These are phyloP conservation scores for Rhizopogon salebrosus DNA, from an alignment of 768 basidiomycete genomes.

Conservation along the genomic window DNA sequence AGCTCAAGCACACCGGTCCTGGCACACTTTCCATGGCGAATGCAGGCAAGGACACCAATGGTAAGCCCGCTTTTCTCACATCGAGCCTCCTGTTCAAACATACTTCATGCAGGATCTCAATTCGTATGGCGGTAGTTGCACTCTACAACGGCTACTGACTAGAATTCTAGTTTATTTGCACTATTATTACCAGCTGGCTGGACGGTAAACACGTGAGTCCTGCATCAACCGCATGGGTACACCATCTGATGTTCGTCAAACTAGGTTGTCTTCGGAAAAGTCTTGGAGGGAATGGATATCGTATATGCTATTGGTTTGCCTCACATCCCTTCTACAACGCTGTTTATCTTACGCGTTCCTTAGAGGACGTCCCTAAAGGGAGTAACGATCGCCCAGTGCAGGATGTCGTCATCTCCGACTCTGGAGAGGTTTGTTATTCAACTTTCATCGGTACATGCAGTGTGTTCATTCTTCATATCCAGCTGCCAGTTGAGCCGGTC, in stretches of 20 bases:
- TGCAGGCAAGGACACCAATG: slow-evolving; percentile 89
- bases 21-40: slow-evolving; percentile 95
- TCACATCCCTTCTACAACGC: neutral
- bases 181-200: slow-evolving; percentile 81
- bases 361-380: slow-evolving; percentile 75
- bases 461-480: slow-evolving; percentile 2
- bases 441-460: slow-evolving; percentile 10
- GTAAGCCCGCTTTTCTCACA: slow-evolving; percentile 31
- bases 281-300: slow-evolving; percentile 90
- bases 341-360: slow-evolving; percentile 9
- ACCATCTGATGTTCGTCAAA: slow-evolving; percentile 8
- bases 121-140: slow-evolving; percentile 48
- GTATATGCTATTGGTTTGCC: slow-evolving; percentile 65
- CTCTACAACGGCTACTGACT: neutral
- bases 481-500: slow-evolving; percentile 51
- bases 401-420: slow-evolving; percentile 76
- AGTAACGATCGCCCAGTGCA: slow-evolving; percentile 65
- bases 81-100: slow-evolving; percentile 1
- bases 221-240: neutral
- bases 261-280: slow-evolving; percentile 89
- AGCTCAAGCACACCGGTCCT: slow-evolving; percentile 88
- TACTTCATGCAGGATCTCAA: slow-evolving; percentile 62
- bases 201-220: slow-evolving; percentile 78
- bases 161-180: slow-evolving; percentile 78
- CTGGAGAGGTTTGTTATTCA: slow-evolving; percentile 69